These are phyloP conservation scores for Candida sp. DNA, from an alignment of 1,139 yeast genomes.

Conservation along the genomic window DNA sequence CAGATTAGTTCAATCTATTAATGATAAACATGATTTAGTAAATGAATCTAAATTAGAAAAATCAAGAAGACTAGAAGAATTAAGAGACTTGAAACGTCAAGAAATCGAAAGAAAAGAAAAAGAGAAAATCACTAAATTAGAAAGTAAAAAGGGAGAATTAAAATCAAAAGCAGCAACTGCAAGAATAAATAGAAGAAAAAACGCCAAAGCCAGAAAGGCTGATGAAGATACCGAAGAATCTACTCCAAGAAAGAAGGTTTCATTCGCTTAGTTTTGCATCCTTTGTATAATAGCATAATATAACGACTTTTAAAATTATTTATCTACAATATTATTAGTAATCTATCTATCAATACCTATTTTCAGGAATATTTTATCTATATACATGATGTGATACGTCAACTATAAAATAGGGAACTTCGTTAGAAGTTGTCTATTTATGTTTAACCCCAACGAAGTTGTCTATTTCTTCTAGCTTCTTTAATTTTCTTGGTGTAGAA, in stretches of 20 bases:
- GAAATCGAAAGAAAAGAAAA: slow-evolving; percentile 85
- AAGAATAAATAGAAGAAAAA: slow-evolving; percentile 66
- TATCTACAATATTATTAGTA: no score
- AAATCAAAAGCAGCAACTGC: slow-evolving; percentile 69
- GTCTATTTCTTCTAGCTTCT: slow-evolving; percentile 32
- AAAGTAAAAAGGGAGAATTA: slow-evolving; percentile 74
- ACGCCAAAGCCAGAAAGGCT: slow-evolving; percentile 48
- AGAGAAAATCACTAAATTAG: slow-evolving; percentile 64
- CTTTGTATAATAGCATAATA: background rate
- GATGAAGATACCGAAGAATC: slow-evolving; percentile 26
- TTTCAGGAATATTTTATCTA: no score
- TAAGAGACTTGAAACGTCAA: slow-evolving; percentile 79
- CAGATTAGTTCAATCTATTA: slow-evolving; percentile 74
- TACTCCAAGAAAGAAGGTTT: slow-evolving; percentile 29
- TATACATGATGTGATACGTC: no score
- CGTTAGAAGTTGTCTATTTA: no score
- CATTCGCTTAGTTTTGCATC: slow-evolving; percentile 30
- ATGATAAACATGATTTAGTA: slow-evolving; percentile 76
- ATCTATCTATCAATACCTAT: no score
- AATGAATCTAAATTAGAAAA: slow-evolving; percentile 90
- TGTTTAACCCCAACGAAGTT: slow-evolving; percentile 10
- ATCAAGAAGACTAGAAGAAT: slow-evolving; percentile 83
- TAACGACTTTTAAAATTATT: background rate
- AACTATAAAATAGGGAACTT: no score
- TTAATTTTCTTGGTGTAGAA: slow-evolving; percentile 45